Evolutionary conservation across 306 rosid species (phyloP), one percentile per base, ranked within the genome.

Genomic region (Fragaria iinumae): DNA sequence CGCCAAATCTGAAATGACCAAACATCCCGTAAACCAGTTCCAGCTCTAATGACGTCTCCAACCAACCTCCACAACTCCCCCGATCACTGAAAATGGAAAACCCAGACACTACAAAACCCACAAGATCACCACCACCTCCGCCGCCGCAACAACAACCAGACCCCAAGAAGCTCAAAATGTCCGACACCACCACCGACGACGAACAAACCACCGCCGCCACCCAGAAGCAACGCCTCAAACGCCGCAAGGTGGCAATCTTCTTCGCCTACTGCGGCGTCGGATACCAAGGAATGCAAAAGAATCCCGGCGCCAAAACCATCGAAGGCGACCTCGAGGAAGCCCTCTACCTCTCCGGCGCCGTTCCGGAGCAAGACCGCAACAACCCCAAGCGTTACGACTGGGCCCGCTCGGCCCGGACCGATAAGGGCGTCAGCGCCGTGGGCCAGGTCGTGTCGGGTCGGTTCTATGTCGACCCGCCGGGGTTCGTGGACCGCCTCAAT

Each of bases 261-360:
- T 92, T 94, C 72, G 98, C 97, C 44, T 92, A 90, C 74, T 88
- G 91, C n/a, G 98, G 97, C 41, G 96, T 92, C 43, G 97, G 98
- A 69, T 94, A 92, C 81, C 97, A 94, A 81, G 98, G 97, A 60
- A 94, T 94, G 97, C 98, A 94, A 83, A 92, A 94, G 78, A 94
- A 94, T 79, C 97, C 98, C 8, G 96, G 98, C 77, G 98, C 96
- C 57, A 94, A 94, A 85, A 92, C 98, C 80, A 94, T 92, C 67
- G 98, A 94, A 81, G 92, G 96, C 62, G 98, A 92, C 79, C 88
- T 94, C 36, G 98, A 94, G 78, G 96, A 94, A 79, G 96, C 92
- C 52, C 87, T 94, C 27, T 92, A 81, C 83, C 78, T 50, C 43
- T 80, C 98, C 78, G 93, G 93, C 45, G 96, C 89, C 34, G 95